Conservation (phyloP, 2,329 filamentous ascomycete species). For the Ceratocystis alfenasii region DNA sequence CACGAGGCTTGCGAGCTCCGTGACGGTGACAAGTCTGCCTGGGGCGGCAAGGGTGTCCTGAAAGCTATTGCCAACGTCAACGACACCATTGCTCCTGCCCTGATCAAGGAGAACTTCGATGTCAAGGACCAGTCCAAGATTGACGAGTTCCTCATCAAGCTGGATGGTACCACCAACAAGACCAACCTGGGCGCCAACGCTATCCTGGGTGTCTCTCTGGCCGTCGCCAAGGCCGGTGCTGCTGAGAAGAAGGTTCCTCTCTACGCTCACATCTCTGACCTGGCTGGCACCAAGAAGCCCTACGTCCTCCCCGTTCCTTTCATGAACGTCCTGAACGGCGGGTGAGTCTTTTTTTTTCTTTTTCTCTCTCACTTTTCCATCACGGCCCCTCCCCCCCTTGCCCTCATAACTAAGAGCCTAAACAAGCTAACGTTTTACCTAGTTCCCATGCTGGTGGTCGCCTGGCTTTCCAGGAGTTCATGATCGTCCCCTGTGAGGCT, state of each 20-base stretch:
- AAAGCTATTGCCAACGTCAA: slow-evolving; percentile 84
- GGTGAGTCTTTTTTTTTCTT: slow-evolving; percentile 30
- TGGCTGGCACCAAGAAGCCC: slow-evolving; percentile 82
- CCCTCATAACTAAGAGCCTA: background rate
- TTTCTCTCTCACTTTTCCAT: background rate
- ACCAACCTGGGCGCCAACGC: slow-evolving; percentile 79
- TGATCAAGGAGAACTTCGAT: slow-evolving; percentile 73
- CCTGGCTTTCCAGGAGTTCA: slow-evolving; percentile 91
- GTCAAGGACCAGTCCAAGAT: slow-evolving; percentile 78
- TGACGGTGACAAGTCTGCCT: slow-evolving; percentile 77
- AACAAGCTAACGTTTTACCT: slow-evolving; percentile 3
- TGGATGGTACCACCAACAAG: slow-evolving; percentile 79
- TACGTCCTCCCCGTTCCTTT: slow-evolving; percentile 84
- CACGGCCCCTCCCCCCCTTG: too few species aligned
- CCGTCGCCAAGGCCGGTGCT: slow-evolving; percentile 76
- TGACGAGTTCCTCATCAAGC: slow-evolving; percentile 73
- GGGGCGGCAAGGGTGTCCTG: slow-evolving; percentile 75
- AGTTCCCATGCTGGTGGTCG: slow-evolving; percentile 94
- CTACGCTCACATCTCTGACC: slow-evolving; percentile 77
- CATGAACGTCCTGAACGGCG: slow-evolving; percentile 86
- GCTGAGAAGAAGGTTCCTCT: slow-evolving; percentile 79
- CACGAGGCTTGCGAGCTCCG: slow-evolving; percentile 87
- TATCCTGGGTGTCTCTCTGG: slow-evolving; percentile 74
- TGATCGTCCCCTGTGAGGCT: slow-evolving; percentile 79
- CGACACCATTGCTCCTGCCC: slow-evolving; percentile 61